A percentile compares a stretch with the other conserved stretches of the same genome.
These are phyloP conservation scores for Gossypium schwendimanii DNA, from an alignment of 441 rosid species.

Conservation along the genomic window DNA sequence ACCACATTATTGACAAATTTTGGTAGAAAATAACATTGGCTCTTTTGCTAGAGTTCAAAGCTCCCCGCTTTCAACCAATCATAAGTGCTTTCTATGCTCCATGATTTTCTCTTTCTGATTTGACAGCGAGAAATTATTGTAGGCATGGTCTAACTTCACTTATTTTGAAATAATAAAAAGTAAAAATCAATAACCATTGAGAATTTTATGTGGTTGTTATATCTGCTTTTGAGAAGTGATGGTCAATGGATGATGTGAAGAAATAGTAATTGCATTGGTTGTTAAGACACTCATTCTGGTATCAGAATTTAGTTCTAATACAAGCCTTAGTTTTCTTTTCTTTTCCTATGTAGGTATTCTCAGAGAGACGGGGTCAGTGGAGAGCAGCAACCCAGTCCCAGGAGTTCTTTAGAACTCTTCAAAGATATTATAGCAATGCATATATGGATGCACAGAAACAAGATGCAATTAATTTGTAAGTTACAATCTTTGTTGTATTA, in stretches of 20 bases:
- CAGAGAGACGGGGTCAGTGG: conserved; percentile 98
- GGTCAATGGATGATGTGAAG: neutral
- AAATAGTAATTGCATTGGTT: neutral
- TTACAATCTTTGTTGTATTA: conserved; percentile 12
- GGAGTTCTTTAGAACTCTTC: conserved; percentile 96
- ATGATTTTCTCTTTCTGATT: neutral
- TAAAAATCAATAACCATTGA: neutral
- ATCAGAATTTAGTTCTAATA: neutral
- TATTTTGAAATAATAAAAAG: neutral
- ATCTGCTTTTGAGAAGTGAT: neutral
- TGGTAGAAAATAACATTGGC: neutral
- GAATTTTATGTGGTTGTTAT: neutral
- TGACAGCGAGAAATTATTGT: neutral
- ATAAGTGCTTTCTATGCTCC: neutral
- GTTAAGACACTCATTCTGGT: neutral
- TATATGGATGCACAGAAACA: conserved; percentile 97
- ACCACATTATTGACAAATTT: neutral
- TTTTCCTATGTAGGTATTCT: conserved; percentile 57
- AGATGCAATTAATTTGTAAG: conserved; percentile 91
- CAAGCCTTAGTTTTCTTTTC: neutral
- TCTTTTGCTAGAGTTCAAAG: neutral
- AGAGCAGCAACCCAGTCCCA: conserved; percentile 99
- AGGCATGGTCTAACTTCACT: neutral
- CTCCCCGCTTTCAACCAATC: neutral
- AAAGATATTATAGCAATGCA: conserved; percentile 90